Evolutionary conservation across 139 green algal species (phyloP), one percentile per base, ranked within the genome.

Genomic region (Coelastrella sp.): DNA sequence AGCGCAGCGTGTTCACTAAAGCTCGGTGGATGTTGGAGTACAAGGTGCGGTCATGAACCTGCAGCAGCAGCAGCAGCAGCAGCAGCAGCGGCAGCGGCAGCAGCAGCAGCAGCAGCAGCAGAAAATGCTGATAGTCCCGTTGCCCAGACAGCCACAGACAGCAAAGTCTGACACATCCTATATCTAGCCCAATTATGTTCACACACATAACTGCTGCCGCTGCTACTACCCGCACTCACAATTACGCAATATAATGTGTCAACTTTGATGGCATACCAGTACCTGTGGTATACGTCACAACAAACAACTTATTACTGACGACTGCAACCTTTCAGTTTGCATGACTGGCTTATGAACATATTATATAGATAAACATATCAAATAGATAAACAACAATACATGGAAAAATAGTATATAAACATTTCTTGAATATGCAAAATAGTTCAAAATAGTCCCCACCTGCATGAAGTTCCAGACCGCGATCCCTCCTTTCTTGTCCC

Each of bases 381-480:
- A n/a, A n/a, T n/a, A n/a, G n/a, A n/a, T n/a, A n/a, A n/a, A n/a
- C n/a, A n/a, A n/a, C n/a, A 49, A 49, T 49, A 49, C 3, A 49
- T 49, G 35, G 3, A 49, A 5, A 49, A 5, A 49, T 49, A 49
- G 3, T 49, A 49, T 49, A 49, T 49, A 3, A 49, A 49, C 3
- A n/a, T 7, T 66, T 6, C 82, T 17, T n/a, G 0, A 6, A 58
- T 3, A 74, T 86, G 0, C 7, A n/a, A n/a, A n/a, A n/a, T n/a
- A 14, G 22, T 27, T 59, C 57, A 10, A n/a, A n/a, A n/a, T n/a
- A n/a, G 12, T 11, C 8, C 66, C 4, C 58, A 96, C 95, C 92
- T 96, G 96, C 4, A 95, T 92, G 60, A 95, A 95, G 88, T 99
- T 94, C 97, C 97, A 99, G 6, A 98, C 61, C 24, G 94, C 97